Base-by-base conservation (phyloP, 352 stramenopile species). In the Phytophthora podocarpi region DNA sequence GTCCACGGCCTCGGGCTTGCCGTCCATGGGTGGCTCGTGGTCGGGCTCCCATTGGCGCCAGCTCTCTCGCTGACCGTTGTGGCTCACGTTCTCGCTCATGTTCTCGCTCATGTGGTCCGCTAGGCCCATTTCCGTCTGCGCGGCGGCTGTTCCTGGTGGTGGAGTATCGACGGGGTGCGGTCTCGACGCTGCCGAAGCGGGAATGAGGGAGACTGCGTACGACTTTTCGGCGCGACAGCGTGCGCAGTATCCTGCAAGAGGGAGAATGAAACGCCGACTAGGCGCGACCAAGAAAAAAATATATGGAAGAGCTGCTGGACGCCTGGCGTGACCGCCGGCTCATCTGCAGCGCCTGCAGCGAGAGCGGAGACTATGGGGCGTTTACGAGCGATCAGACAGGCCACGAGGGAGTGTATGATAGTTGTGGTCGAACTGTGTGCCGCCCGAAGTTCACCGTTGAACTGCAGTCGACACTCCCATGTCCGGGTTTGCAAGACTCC, bases 61-160 rank as follows among this genome's bases (percentile, higher is more conserved):
- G 37, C 26, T 39, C 15, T 49, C 35, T 3, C 28, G 46, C 43
- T 57, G 39, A 8, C 41, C 56, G 21, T 69, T 64, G 37, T 66
- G 58, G 57, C 42, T 72, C 10, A 70, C 43, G 52, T 72, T 70
- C 32, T 76, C 67, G 30, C 53, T 72, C 67, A 72, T 70, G 52
- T 72, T 70, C 32, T 76, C 67, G 30, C 53, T 72, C 67, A 72
- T 70, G 47, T 66, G 43, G 50, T 69, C 67, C 7, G 61, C 40
- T 2, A 70, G 49, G 18, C 63, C 67, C 67, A 76, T 76, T 18
- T 36, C 6, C 23, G 45, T 37, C 26, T 28, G n/a, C 24, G 9
- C 4, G 3, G n/a, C n/a, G n/a, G n/a, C n/a, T n/a, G 26, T 16
- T 30, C 32, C 46, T 49, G 36, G 26, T 53, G 11, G 24, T 20